These are phyloP conservation scores for Lojkania enalia DNA, from an alignment of 2,329 filamentous ascomycete genomes.

Conservation along the genomic window DNA sequence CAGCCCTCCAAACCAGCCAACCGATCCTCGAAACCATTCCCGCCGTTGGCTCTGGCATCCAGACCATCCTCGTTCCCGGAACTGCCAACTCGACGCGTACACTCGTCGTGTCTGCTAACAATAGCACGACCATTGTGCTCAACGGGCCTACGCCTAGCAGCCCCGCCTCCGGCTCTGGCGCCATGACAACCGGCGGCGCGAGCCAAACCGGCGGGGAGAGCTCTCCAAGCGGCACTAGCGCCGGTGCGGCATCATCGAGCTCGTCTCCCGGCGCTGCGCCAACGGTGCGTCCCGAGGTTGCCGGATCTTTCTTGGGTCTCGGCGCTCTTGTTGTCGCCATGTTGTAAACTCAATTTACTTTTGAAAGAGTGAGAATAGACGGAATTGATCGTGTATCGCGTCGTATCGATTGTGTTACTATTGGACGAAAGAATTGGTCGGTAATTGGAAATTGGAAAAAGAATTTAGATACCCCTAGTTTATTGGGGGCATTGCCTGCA, in stretches of 20 bases:
- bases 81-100: conserved; percentile 34
- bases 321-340: conserved; percentile 43
- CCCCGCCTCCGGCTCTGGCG: conserved; percentile 4
- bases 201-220: conserved; percentile 10
- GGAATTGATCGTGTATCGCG: too few species aligned
- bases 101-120: conserved; percentile 40
- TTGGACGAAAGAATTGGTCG: background rate
- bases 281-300: conserved; percentile 31
- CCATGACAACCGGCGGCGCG: conserved; percentile 14
- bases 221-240: conserved; percentile 7
- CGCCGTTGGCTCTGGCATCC: conserved; percentile 39
- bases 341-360: conserved; percentile 43
- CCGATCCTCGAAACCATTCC: conserved; percentile 34
- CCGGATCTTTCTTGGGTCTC: conserved; percentile 37
- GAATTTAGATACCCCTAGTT: background rate
- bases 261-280: conserved; percentile 30
- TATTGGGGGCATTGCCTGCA: background rate
- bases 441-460: background rate
- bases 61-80: conserved; percentile 36
- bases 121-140: conserved; percentile 36
- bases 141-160: conserved; percentile 12
- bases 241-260: conserved; percentile 12
- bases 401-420: background rate
- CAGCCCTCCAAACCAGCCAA: conserved; percentile 24
- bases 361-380: too few species aligned